Conservation (phyloP, 345 rosid genomes). For the Eucalyptus pauciflora region DNA sequence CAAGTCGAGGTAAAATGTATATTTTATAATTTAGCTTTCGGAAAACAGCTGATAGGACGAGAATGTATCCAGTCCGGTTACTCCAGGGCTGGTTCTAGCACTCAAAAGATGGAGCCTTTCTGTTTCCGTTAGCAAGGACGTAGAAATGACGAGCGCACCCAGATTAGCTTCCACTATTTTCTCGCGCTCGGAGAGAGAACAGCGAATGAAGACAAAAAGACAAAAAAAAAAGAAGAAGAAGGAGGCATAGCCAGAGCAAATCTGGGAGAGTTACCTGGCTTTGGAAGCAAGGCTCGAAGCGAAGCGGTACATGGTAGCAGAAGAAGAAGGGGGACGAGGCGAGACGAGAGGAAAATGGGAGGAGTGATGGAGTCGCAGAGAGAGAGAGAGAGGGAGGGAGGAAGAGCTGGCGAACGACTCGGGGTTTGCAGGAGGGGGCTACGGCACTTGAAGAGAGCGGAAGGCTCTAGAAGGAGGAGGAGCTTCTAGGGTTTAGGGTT, state of each 20-base stretch:
- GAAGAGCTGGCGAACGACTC: background rate
- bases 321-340: background rate
- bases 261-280: constrained; percentile 26
- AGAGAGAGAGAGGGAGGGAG: background rate
- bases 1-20: background rate
- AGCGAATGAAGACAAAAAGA: background rate
- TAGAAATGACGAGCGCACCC: background rate
- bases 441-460: constrained; percentile 2
- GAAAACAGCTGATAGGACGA: background rate
- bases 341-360: background rate
- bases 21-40: background rate
- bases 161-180: background rate
- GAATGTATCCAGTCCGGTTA: background rate
- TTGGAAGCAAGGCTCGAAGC: constrained; percentile 57
- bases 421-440: background rate
- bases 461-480: constrained; percentile 39
- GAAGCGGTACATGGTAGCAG: constrained; percentile 41
- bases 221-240: too few species aligned
- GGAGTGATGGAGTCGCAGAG: background rate
- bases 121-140: background rate
- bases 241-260: background rate
- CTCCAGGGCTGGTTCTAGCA: background rate
- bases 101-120: background rate
- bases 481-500: constrained; percentile 56
- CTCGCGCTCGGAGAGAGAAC: background rate